These are phyloP conservation scores for Pachysolen tannophilus DNA, from an alignment of 805 yeast genomes.

Conservation along the genomic window DNA sequence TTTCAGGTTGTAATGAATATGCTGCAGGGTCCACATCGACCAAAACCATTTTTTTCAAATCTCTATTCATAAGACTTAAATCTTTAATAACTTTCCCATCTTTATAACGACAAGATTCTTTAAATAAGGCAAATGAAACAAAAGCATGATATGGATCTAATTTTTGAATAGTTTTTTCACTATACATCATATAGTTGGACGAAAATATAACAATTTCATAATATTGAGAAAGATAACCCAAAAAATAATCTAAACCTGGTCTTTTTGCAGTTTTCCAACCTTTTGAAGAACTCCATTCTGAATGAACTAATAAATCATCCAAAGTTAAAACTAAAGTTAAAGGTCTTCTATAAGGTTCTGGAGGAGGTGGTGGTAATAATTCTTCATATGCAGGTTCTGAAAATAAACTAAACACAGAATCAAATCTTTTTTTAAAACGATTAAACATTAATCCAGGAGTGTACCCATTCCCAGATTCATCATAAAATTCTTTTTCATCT, in stretches of 20 bases:
- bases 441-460: slow-evolving; percentile 55
- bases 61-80: slow-evolving; percentile 84
- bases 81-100: slow-evolving; percentile 91
- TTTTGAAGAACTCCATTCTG: slow-evolving; percentile 82
- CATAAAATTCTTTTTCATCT: slow-evolving; percentile 39
- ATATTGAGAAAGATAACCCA: slow-evolving; percentile 90
- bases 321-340: slow-evolving; percentile 80
- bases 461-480: slow-evolving; percentile 58
- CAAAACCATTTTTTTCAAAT: slow-evolving; percentile 68
- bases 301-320: slow-evolving; percentile 86
- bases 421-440: slow-evolving; percentile 64
- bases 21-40: slow-evolving; percentile 72
- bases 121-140: slow-evolving; percentile 76
- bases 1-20: slow-evolving; percentile 82
- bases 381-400: slow-evolving; percentile 92
- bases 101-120: slow-evolving; percentile 85
- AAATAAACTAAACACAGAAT: slow-evolving; percentile 72
- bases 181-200: slow-evolving; percentile 75
- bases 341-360: slow-evolving; percentile 89
- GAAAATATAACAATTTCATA: slow-evolving; percentile 92
- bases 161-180: slow-evolving; percentile 78
- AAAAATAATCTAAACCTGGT: slow-evolving; percentile 95
- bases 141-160: slow-evolving; percentile 91
- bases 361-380: slow-evolving; percentile 84
- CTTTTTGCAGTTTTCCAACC: slow-evolving; percentile 99